phyloP scores from a whole-genome alignment of 257 asterid genomes.

The Prunella vulgaris region DNA sequence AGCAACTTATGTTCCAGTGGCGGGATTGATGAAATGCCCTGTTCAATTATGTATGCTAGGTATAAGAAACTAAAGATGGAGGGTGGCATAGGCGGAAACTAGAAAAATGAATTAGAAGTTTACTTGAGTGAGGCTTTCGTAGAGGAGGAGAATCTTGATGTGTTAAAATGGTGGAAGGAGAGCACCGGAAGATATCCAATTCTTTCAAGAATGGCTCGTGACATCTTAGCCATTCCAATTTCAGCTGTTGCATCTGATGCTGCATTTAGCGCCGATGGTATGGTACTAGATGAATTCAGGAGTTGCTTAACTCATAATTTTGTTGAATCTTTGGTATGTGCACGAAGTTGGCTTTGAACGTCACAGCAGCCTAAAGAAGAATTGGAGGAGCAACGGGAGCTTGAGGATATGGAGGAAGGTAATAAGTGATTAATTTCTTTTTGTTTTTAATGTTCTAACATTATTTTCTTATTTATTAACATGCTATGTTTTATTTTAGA shows the following conservation, averaged over 20 bases:
- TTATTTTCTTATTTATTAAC: background rate
- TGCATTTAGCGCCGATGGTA: background rate
- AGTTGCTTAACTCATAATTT: slow-evolving; percentile 5
- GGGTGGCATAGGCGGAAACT: background rate
- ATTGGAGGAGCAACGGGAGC: background rate
- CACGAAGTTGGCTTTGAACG: background rate
- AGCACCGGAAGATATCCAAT: background rate
- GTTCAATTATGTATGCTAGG: background rate
- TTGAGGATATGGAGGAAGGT: background rate
- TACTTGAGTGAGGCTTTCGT: background rate
- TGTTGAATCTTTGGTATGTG: background rate
- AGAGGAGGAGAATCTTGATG: background rate
- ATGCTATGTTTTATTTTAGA: background rate
- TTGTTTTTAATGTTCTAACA: background rate
- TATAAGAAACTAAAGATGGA: background rate
- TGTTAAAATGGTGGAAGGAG: background rate
- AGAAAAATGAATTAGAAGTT: background rate
- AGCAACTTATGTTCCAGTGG: background rate
- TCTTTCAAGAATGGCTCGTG: slow-evolving; percentile 14
- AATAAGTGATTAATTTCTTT: background rate
- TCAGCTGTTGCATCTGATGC: background rate
- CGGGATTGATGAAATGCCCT: background rate
- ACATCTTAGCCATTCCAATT: background rate
- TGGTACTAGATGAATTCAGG: background rate
- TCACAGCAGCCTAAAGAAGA: background rate